Evolutionary conservation across 352 stramenopile species (phyloP).

Genomic region (Globisporangium ultimum): DNA sequence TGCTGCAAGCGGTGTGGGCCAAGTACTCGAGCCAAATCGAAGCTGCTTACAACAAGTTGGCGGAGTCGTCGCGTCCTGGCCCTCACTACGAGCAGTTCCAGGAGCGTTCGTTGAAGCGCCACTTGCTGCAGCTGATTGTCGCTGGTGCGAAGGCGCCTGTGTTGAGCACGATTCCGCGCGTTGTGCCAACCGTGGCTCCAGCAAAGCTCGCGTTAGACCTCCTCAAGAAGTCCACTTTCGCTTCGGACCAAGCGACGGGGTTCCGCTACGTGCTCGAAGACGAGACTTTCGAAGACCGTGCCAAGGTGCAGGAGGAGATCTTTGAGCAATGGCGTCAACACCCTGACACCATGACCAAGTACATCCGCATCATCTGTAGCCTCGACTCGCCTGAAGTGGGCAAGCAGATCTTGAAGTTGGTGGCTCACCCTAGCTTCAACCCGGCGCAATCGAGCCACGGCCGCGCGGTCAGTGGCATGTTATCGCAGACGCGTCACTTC

Average conservation of each 20-base stretch:
- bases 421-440: constrained; percentile 75
- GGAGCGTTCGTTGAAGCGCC: constrained; percentile 60
- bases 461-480: no score
- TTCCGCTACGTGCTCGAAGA: constrained; percentile 70
- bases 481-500: constrained; percentile 72
- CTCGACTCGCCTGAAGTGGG: constrained; percentile 61
- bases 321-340: constrained; percentile 69
- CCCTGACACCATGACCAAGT: constrained; percentile 75
- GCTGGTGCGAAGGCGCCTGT: constrained; percentile 46
- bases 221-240: constrained; percentile 66
- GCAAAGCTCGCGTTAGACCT: constrained; percentile 52
- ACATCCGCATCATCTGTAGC: constrained; percentile 73
- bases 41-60: constrained; percentile 52
- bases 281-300: constrained; percentile 49
- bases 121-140: constrained; percentile 61
- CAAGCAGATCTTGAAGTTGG: constrained; percentile 64
- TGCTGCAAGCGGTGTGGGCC: constrained; percentile 67
- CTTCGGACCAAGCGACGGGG: constrained; percentile 51
- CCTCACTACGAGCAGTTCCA: constrained; percentile 75
- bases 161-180: constrained; percentile 34
- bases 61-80: constrained; percentile 30
- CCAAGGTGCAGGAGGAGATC: constrained; percentile 63
- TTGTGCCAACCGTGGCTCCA: constrained; percentile 40
- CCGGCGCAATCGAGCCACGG: constrained; percentile 69
- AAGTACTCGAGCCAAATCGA: constrained; percentile 65